These are phyloP conservation scores for Aspergillus sp. DNA, from an alignment of 2,329 filamentous ascomycete genomes.

Conservation along the genomic window DNA sequence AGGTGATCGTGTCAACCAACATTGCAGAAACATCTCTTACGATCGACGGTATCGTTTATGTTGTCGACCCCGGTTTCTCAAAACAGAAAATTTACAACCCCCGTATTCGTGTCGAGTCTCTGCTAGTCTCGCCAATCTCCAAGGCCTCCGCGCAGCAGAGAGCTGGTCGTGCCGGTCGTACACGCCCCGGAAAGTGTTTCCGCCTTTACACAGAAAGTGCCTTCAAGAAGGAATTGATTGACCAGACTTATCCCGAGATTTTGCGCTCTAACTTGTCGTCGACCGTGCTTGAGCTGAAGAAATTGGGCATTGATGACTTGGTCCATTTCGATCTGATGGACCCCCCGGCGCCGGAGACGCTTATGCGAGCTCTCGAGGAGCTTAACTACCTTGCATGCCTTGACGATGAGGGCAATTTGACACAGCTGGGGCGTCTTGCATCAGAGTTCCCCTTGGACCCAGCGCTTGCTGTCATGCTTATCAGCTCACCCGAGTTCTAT, in stretches of 20 bases:
- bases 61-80: constrained; percentile 98
- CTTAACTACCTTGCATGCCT: constrained; percentile 96
- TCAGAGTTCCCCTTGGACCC: constrained; percentile 96
- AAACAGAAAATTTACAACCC: constrained; percentile 99
- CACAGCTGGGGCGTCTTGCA: constrained; percentile 77
- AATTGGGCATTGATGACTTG: constrained; percentile 90
- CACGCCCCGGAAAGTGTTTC: constrained; percentile 97
- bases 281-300: constrained; percentile 95
- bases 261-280: constrained; percentile 91
- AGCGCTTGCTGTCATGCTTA: constrained; percentile 93
- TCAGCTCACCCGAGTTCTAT: constrained; percentile 95
- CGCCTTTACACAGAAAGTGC: constrained; percentile 91
- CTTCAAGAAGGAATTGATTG: constrained; percentile 97
- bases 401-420: constrained; percentile 94
- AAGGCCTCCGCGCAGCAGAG: constrained; percentile 96
- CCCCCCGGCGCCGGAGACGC: constrained; percentile 92
- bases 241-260: constrained; percentile 96
- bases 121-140: constrained; percentile 96
- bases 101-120: constrained; percentile 89
- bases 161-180: constrained; percentile 98
- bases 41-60: constrained; percentile 98
- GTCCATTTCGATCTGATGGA: constrained; percentile 99
- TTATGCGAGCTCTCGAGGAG: constrained; percentile 97
- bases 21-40: constrained; percentile 97
- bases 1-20: constrained; percentile 92